These are phyloP conservation scores for Amyloporia xantha DNA, from an alignment of 768 basidiomycete genomes.

Conservation along the genomic window DNA sequence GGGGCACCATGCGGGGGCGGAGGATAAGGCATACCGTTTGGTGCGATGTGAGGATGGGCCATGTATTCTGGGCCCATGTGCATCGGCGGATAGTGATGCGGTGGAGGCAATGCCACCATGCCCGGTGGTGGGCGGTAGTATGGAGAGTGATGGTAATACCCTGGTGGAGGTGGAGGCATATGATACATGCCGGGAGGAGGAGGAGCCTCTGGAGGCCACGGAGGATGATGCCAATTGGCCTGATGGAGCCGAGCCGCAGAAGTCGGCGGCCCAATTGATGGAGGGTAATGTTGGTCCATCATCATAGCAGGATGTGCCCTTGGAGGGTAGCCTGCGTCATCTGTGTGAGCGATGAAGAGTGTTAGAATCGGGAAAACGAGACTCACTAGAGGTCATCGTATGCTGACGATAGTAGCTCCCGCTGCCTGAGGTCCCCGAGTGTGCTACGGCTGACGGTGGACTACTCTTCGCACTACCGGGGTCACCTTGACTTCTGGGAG, in stretches of 20 bases:
- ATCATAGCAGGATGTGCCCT: conserved; percentile 32
- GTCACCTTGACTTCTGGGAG: conserved; percentile 33
- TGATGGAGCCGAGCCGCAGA: conserved; percentile 42
- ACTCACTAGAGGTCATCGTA: conserved; percentile 30
- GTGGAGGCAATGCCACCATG: conserved; percentile 20
- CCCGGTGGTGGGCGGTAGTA: conserved; percentile 39
- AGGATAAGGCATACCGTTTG: conserved; percentile 17
- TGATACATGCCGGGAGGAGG: conserved; percentile 22
- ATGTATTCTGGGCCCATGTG: conserved; percentile 16
- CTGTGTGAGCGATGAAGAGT: not conserved
- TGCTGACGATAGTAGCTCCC: conserved; percentile 60
- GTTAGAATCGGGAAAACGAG: too few species aligned
- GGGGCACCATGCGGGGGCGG: conserved; percentile 1
- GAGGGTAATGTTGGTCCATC: conserved; percentile 36
- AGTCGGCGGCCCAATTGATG: conserved; percentile 40
- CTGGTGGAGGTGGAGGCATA: conserved; percentile 27
- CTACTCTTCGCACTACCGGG: conserved; percentile 17
- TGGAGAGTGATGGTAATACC: conserved; percentile 32
- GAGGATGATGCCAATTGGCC: conserved; percentile 14
- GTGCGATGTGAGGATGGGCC: conserved; percentile 12
- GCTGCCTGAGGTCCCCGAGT: conserved; percentile 31
- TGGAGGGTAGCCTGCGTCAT: conserved; percentile 31
- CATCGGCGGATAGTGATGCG: conserved; percentile 11
- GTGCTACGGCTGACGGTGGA: conserved; percentile 25
- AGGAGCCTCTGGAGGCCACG: conserved; percentile 29